Evolutionary conservation across 2,329 filamentous ascomycete species (phyloP).

Genomic region (Talaromyces funiculosus): DNA sequence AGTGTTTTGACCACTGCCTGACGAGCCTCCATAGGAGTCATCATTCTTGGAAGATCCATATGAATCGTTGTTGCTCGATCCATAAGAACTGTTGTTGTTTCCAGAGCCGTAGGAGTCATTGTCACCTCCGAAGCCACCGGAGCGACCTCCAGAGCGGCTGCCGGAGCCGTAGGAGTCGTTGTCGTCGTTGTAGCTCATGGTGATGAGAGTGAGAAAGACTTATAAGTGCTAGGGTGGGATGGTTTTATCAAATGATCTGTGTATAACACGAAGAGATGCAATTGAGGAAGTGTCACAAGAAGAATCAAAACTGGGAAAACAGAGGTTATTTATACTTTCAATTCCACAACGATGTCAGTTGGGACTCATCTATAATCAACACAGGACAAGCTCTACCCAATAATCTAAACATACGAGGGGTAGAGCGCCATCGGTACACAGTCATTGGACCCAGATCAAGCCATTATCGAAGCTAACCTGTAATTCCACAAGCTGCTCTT

Average conservation of each 20-base stretch:
- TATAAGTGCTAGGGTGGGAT: background rate
- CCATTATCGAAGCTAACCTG: background rate
- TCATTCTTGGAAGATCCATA: background rate
- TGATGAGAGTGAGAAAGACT: background rate
- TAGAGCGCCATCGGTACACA: background rate
- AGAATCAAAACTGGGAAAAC: too few relatives aligned
- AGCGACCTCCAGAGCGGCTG: constrained; percentile 1
- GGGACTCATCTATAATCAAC: background rate
- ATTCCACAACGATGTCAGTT: background rate
- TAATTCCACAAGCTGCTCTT: background rate
- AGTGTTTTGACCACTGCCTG: too few relatives aligned
- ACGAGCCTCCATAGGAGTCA: too few relatives aligned
- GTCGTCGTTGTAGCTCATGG: constrained; percentile 10
- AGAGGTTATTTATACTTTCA: background rate
- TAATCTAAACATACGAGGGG: constrained; percentile 2
- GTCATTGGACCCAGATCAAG: constrained; percentile 4
- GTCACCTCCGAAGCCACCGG: background rate
- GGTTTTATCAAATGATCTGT: background rate
- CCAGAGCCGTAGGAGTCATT: constrained; percentile 1
- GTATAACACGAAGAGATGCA: background rate
- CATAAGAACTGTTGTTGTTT: constrained; percentile 3
- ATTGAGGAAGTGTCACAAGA: too few relatives aligned
- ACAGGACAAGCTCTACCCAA: background rate
- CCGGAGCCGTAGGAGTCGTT: constrained; percentile 3
- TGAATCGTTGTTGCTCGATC: constrained; percentile 4